Evolutionary conservation across 2,329 filamentous ascomycete genomes (phyloP).

Genomic region (Talaromyces sp.): DNA sequence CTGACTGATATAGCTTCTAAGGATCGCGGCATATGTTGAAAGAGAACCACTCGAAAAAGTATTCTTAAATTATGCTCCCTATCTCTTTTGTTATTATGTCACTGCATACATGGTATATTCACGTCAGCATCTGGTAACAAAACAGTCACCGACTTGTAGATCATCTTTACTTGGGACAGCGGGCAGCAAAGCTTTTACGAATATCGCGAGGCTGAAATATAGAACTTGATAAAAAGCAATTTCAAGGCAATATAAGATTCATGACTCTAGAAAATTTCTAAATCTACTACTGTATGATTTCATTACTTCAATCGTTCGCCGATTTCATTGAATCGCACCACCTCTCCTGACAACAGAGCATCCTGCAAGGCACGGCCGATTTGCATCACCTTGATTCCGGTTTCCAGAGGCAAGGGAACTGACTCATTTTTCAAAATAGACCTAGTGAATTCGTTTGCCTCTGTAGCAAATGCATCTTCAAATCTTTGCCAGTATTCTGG

Average conservation of each 20-base stretch:
- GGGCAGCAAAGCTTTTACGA: too few species aligned
- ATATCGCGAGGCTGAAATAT: too few species aligned
- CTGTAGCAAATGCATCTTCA: constrained; percentile 56
- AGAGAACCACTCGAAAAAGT: too few species aligned
- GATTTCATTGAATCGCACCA: not conserved
- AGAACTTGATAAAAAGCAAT: too few species aligned
- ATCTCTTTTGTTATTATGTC: not conserved
- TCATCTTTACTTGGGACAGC: too few species aligned
- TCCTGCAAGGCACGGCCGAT: not conserved
- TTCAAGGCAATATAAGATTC: too few species aligned
- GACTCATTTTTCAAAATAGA: constrained; percentile 52
- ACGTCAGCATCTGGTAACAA: too few species aligned
- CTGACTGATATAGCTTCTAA: not conserved
- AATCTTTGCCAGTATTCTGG: constrained; percentile 60
- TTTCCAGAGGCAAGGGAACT: constrained; percentile 52
- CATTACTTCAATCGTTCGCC: too few species aligned
- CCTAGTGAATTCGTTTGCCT: constrained; percentile 59
- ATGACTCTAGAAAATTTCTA: too few species aligned
- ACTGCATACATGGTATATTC: too few species aligned
- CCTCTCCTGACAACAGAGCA: not conserved
- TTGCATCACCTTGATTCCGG: constrained; percentile 51
- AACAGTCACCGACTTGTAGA: too few species aligned
- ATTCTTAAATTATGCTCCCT: not conserved
- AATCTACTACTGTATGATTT: too few species aligned
- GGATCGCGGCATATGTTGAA: not conserved